Base-by-base conservation (phyloP, 352 stramenopile species). In the Peronospora belbahrii region DNA sequence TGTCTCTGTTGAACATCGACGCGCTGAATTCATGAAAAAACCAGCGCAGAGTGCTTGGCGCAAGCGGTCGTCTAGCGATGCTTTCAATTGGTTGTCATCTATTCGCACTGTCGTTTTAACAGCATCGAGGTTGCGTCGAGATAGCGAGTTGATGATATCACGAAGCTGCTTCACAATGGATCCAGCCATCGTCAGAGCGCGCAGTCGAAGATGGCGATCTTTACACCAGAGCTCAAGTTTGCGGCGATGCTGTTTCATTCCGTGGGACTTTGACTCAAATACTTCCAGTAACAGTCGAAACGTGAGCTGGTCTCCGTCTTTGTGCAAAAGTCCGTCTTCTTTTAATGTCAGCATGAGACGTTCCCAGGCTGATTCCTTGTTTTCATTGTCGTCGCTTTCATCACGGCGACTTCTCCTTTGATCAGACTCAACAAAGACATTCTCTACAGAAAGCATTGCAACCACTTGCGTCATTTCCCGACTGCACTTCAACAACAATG, bases 391-490 rank as follows among this genome's bases (percentile, higher is more conserved):
- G 9, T 68, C 48, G 22, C 31, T 60, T n/a, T 48, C 47, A 24
- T 48, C 42, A 15, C 28, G 41, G 22, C 39, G 11, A 7, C 32
- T 30, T 9, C 27, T 27, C 14, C 42, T 55, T 4, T 45, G 35
- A 9, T 27, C 45, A 48, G 53, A 47, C 6, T 74, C 59, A 24
- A 70, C 45, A 37, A 92, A 93, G 9, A 93, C 50, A 24, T 74
- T 82, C 28, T 96, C 85, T 0, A 83, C 76, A 17, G 74, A 89
- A 14, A 94, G 65, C 85, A 96, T 94, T 6, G 83, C 67, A 11
- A 88, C 80, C 6, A 95, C 65, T 30, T 63, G 51, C 11, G 77
- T 69, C 65, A 88, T 81, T 18, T 91, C 80, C 3, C 48, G 54
- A 19, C 44, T 69, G 42, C 83, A 95, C 8, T 65, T 58, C 2